Evolutionary conservation across 2,329 filamentous ascomycete genomes (phyloP).

Genomic region (Zymoseptoria crescenta): DNA sequence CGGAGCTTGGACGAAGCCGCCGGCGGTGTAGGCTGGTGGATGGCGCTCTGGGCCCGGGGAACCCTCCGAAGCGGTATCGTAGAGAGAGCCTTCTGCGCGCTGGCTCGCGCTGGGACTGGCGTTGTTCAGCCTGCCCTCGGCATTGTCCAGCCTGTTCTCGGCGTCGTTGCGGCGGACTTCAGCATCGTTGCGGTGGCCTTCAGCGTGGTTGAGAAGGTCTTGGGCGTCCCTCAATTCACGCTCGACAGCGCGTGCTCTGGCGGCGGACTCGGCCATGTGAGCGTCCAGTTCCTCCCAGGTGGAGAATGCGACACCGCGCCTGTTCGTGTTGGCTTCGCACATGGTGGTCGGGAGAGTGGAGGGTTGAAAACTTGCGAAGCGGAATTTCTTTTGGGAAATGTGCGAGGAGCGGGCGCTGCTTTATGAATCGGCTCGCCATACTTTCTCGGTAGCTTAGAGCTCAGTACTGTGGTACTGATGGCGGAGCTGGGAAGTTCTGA

Average conservation of each 20-base stretch:
- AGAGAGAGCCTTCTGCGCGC: too few species aligned
- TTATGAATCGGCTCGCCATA: neutral
- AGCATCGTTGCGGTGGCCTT: too few species aligned
- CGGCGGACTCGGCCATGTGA: neutral
- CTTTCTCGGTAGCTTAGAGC: neutral
- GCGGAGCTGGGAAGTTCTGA: neutral
- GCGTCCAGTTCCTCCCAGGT: neutral
- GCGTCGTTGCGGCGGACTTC: neutral
- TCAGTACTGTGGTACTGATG: neutral
- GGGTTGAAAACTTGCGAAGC: neutral
- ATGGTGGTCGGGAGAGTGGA: neutral
- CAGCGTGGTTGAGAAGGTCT: neutral
- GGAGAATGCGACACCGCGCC: neutral
- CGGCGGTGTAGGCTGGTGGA: neutral
- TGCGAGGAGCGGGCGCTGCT: neutral
- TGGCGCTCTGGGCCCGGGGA: neutral
- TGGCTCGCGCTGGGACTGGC: neutral
- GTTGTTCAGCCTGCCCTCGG: neutral
- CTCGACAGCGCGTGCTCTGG: neutral
- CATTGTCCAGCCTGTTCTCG: neutral
- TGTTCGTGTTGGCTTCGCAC: neutral
- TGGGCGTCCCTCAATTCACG: neutral
- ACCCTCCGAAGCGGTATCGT: too few species aligned
- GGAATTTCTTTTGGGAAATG: neutral
- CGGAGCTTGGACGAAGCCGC: neutral